Base-by-base conservation (phyloP, 805 yeast genomes). In the Maudiozyma serrabonitensis region DNA sequence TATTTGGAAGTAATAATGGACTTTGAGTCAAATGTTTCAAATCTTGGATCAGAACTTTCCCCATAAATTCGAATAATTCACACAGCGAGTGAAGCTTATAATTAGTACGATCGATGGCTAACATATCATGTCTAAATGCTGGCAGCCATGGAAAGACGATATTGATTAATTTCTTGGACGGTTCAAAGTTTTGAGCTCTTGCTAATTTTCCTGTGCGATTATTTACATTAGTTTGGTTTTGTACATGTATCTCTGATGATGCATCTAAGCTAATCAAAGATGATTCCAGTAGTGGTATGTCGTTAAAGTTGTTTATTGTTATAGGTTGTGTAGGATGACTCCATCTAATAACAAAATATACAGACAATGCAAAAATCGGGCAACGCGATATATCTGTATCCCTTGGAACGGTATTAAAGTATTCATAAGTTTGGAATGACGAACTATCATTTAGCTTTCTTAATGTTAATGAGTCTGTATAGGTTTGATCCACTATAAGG, bases 401-500 rank as follows among this genome's bases (percentile, higher is more conserved):
- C 49, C 69, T 58, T 21, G 64, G 54, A 4, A 64, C 55, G 1
- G 69, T 66, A 50, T 66, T 66, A 52, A 60, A 64, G 47, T 63
- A 66, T 43, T 60, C 59, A 47, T 66, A 66, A 4, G 64, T 58
- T 41, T 53, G 55, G 38, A 26, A 45, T 9, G 50, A 18, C 11
- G 50, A 37, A 19, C 50, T 28, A 19, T 62, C 64, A 51, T 63
- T 63, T 42, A 66, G 49, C 47, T 63, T 64, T 46, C 69, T 55
- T 38, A 66, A 55, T n/a, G 69, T 64, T 41, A 66, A 51, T 3
- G 68, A 57, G 48, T 64, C 62, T 8, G 68, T 60, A 45, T 63
- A 66, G 9, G 69, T 64, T 54, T 64, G 67, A 48, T 66, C 69
- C 8, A 64, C 67, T 12, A 64, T 60, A 38, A 66, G 49, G 48